Evolutionary conservation across 1,284 basidiomycete genomes (phyloP), one percentile per base, ranked within the genome.

Genomic region (Meira nashicola): DNA sequence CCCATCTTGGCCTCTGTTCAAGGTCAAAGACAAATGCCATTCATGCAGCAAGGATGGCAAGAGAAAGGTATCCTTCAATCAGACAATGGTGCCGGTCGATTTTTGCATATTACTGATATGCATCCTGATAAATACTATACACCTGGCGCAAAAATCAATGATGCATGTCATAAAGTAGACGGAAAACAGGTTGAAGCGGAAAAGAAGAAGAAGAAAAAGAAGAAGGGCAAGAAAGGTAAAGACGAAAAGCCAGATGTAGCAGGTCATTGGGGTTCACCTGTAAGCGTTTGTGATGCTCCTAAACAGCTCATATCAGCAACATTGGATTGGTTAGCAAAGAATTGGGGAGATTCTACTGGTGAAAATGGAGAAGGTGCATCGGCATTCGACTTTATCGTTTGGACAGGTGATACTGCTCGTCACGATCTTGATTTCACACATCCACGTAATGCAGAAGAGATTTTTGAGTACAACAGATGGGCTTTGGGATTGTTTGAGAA

Each of bases 401-500:
- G 89, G 90, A 94, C 91, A 6, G 92, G 92, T 41, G 92, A 95
- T 79, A 92, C 86, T 79, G 92, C 90, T 39, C 85, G 92, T 79
- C 92, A 93, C 79, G 92, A 96, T 78, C 90, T 88, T 74, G 92
- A 94, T 79, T 84, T 85, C 58, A 82, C 84, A 63, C 75, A 87
- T 10, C 92, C 92, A 46, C 86, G 92, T 58, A 90, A 90, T 43
- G 83, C 86, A 5, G 82, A 82, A 56, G 92, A 94, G 79, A 93
- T 95, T 62, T 88, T 87, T 70, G 82, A 84, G 4, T 80, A 88
- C 53, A 95, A 95, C 75, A 81, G 84, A 9, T 81, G 83, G 57
- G 83, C 92, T 63, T 85, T 87, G 7, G 75, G 79, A 21, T 86
- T 84, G 78, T 90, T 96, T 86, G 80, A 86, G 61, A 75, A 83